Percentiles rank a stretch among this genome's conserved stretches.
Conservation (phyloP, 345 rosid genomes). For the Kandelia obovata region DNA sequence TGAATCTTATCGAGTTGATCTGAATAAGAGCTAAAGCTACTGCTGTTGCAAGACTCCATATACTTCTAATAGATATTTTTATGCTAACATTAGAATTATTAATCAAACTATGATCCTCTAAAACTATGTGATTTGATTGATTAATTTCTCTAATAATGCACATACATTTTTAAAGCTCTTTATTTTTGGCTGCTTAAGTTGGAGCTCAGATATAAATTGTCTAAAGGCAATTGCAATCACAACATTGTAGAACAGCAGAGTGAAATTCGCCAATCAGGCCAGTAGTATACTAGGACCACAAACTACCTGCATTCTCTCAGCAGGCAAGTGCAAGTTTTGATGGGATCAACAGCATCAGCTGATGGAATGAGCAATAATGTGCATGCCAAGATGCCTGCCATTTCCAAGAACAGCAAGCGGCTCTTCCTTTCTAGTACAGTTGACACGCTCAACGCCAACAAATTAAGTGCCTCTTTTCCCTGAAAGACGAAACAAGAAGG, state of each 20-base stretch:
- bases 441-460: slow-evolving; percentile 31
- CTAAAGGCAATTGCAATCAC: neutral
- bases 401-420: slow-evolving; percentile 38
- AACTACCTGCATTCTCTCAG: slow-evolving; percentile 84
- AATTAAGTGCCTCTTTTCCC: slow-evolving; percentile 36
- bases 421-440: slow-evolving; percentile 37
- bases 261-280: neutral
- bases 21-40: neutral
- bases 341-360: slow-evolving; percentile 85
- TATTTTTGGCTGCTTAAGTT: too few species aligned
- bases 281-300: neutral
- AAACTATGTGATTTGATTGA: too few species aligned
- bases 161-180: too few species aligned
- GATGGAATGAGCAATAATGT: slow-evolving; percentile 68
- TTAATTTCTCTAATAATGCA: too few species aligned
- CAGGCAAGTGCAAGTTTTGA: slow-evolving; percentile 89
- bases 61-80: too few species aligned
- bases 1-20: neutral
- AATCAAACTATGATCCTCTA: too few species aligned
- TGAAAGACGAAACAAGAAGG: slow-evolving; percentile 7
- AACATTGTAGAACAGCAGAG: neutral
- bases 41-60: too few species aligned
- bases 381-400: slow-evolving; percentile 56
- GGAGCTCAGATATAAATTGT: too few species aligned
- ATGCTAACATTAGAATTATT: too few species aligned